Base-by-base conservation (phyloP, 345 rosid species). In the Boechera divaricarpa region DNA sequence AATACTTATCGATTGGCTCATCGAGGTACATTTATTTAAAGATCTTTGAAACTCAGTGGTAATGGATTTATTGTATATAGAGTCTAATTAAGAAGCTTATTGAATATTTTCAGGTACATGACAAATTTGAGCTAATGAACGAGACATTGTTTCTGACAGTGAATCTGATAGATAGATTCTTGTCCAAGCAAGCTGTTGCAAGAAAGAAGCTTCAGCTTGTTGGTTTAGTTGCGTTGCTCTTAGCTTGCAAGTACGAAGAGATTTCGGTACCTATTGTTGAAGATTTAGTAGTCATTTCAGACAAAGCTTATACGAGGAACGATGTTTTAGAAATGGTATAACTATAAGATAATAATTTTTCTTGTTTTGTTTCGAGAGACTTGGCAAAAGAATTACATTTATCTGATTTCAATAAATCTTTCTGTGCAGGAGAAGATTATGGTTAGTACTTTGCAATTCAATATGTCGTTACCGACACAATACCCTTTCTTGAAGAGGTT, bases 1-100 rank as follows among this genome's bases (percentile, higher is more conserved):
- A 41, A 95, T 95, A 73, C 87, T 92, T 41, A 86, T 95, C 3
- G 99, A 95, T 82, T 95, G 99, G 99, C 91, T 95, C 47, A 87
- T 92, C 62, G 98, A 95, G 99, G 98, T 91, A 85, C 2, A 28
- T 15, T 57, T 6, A 36, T 24, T 57, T 44, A 48, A 57, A 42
- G 16, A 39, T 56, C 35, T 38, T 54, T 52, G 5, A 13, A 13
- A 64, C 29, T 6, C 13, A 64, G 2, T 51, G 51, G 45, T 21
- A 11, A 33, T 54, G 26, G 4, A 4, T 41, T 36, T 15, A 0
- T 38, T 45, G 4, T 11, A 29, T 28, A 55, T 41, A 16, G 0
- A 47, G 57, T 31, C 32, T 53, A 6, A 58, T 38, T 21, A 6
- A 24, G 1, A 13, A 18, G 28, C 31, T 29, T 38, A 9, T 9